Base-by-base conservation (phyloP, 73 alveolate genomes). In the Paramecium tetraurelia region DNA sequence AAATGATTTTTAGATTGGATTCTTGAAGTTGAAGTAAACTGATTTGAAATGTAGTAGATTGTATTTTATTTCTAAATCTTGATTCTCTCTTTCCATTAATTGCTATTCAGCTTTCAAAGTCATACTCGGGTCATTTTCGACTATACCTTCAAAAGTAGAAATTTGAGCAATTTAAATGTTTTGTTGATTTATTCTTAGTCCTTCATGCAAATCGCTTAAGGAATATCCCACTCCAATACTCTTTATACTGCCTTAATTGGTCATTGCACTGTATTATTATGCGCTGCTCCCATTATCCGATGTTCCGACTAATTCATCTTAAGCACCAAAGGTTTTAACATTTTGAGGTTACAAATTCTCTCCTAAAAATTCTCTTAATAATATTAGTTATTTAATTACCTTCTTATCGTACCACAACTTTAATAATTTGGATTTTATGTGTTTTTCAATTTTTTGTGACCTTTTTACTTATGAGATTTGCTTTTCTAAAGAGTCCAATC, bases 1-100 rank as follows among this genome's bases (percentile, higher is more conserved):
- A 4, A 20, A n/a, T 16, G 7, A 63, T 14, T 27, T 6, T 63
- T 63, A 63, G 3, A 72, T 72, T 72, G 86, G 86, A 20, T 72
- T 72, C 33, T 72, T 72, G 46, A 29, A 40, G 59, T 33, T 35
- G 20, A 72, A 72, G 59, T 72, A 72, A 10, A 72, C 86, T 36
- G 86, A 72, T 72, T 43, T 31, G 27, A 72, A 72, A 72, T 72
- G 86, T 9, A 72, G 38, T 40, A 72, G 40, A 38, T 72, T 72
- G 20, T 72, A 72, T 72, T 72, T 72, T 4, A 72, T 72, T 38
- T 72, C 86, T 33, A 72, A 11, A 72, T 72, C 86, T 72, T 72
- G 18, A 72, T 72, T 72, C 50, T 72, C 86, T 3, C 33, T 36
- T 43, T 72, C 59, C 59, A 72, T 36, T n/a, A 72, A 72, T 38